These are phyloP conservation scores for Zopfia rhizophila DNA, from an alignment of 2,329 filamentous ascomycete species.

Conservation along the genomic window DNA sequence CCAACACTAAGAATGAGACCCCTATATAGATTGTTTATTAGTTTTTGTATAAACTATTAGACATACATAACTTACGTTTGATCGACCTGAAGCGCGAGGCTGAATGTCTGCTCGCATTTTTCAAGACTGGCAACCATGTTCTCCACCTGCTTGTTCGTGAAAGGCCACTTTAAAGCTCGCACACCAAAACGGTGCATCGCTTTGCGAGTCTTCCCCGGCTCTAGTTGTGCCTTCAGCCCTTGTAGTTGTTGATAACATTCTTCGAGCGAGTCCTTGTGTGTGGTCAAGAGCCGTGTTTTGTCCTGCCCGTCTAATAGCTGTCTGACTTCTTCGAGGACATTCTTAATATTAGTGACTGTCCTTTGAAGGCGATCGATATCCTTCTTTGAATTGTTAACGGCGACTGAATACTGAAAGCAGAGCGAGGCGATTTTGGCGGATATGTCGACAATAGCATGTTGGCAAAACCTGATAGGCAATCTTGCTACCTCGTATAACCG, in stretches of 20 bases:
- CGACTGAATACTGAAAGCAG: slow-evolving; percentile 49
- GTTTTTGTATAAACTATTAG: slow-evolving; percentile 27
- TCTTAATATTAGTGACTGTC: slow-evolving; percentile 37
- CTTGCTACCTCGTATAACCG: too few species aligned
- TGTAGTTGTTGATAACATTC: not conserved
- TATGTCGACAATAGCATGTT: slow-evolving; percentile 50
- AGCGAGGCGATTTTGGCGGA: slow-evolving; percentile 48
- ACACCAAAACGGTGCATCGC: slow-evolving; percentile 38
- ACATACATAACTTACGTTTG: slow-evolving; percentile 17
- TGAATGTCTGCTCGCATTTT: slow-evolving; percentile 1
- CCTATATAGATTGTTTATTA: slow-evolving; percentile 6
- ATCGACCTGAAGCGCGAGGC: not conserved
- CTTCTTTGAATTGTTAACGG: slow-evolving; percentile 33
- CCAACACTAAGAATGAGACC: not conserved
- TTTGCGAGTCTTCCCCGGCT: slow-evolving; percentile 17
- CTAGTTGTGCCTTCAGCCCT: not conserved
- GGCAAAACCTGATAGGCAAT: too few species aligned
- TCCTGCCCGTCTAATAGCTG: slow-evolving; percentile 36
- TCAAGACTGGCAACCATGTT: slow-evolving; percentile 3
- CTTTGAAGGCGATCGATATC: slow-evolving; percentile 47
- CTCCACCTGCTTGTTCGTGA: slow-evolving; percentile 42
- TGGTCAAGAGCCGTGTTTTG: slow-evolving; percentile 31
- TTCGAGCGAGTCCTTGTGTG: slow-evolving; percentile 20
- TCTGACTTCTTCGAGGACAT: slow-evolving; percentile 34
- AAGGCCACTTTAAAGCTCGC: slow-evolving; percentile 50